Conservation (phyloP, 1,284 basidiomycete genomes). For the Fereydounia khargensis region DNA sequence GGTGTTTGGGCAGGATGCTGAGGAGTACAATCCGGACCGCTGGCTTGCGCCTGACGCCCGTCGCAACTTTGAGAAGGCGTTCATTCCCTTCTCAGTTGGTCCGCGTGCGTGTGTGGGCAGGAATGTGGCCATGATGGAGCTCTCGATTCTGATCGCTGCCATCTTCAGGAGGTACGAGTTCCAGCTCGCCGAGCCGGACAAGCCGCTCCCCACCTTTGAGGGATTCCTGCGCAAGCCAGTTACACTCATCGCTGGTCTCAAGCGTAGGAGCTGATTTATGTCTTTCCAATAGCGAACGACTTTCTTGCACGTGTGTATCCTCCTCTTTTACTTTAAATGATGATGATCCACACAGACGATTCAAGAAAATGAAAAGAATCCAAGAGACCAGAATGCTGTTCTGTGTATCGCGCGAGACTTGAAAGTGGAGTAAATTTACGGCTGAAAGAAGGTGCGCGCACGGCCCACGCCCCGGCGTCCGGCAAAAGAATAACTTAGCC, state of each 20-base stretch:
- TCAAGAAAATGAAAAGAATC: no score
- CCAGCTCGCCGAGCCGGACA: slow-evolving; percentile 35
- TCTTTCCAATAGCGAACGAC: no score
- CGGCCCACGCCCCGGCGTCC: no score
- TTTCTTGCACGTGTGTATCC: no score
- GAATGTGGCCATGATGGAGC: slow-evolving; percentile 47
- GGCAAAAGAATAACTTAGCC: no score
- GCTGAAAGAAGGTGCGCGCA: no score
- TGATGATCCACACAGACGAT: no score
- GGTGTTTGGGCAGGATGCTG: slow-evolving; percentile 76
- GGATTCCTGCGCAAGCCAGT: slow-evolving; percentile 48
- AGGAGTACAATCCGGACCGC: slow-evolving; percentile 69
- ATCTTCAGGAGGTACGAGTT: slow-evolving; percentile 44
- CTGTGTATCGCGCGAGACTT: no score
- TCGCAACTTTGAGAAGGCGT: slow-evolving; percentile 43
- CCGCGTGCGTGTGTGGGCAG: slow-evolving; percentile 48
- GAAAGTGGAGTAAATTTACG: no score
- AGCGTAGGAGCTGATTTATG: slow-evolving; percentile 17
- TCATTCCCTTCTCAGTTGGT: slow-evolving; percentile 45
- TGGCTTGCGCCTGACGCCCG: slow-evolving; percentile 67
- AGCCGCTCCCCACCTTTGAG: slow-evolving; percentile 36
- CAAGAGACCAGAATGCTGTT: no score
- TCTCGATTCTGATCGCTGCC: slow-evolving; percentile 37
- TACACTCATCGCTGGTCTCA: slow-evolving; percentile 27
- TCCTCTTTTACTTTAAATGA: no score